Conservation (phyloP, 495 filamentous ascomycete species). For the Trichoderma asperelloides region DNA sequence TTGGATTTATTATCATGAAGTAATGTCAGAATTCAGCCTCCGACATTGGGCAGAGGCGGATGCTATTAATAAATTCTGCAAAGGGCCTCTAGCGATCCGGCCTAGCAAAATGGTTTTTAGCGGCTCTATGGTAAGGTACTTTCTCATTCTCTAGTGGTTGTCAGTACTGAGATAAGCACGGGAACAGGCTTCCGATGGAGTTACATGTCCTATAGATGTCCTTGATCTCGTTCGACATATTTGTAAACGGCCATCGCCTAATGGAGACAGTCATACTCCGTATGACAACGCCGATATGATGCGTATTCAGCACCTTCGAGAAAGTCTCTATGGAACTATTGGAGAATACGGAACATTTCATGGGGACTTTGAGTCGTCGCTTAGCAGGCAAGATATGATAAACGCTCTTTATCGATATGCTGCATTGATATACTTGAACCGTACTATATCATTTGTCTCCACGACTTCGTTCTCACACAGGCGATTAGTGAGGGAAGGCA, state of each 20-base stretch:
- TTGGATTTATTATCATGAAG: slow-evolving; percentile 1
- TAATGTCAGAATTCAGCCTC: neutral
- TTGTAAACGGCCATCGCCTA: neutral
- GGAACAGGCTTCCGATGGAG: neutral
- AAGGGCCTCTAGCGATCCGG: neutral
- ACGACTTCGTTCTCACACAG: neutral
- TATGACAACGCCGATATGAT: neutral
- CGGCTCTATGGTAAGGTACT: neutral
- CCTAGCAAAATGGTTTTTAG: neutral
- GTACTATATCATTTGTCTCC: neutral
- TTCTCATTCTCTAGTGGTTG: neutral
- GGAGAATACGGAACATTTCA: slow-evolving; percentile 2
- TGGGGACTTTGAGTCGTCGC: neutral
- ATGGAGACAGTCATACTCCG: neutral
- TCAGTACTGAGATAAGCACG: neutral
- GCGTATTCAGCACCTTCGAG: neutral
- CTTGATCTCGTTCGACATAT: neutral
- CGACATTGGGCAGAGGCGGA: neutral
- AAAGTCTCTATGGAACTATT: neutral
- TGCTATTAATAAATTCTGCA: neutral
- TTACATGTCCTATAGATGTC: neutral
- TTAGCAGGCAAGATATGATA: neutral
- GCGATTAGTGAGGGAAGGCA: neutral
- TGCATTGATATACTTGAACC: neutral
- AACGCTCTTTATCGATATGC: neutral